A percentile compares a stretch with the other conserved stretches of the same genome.
phyloP scores from a whole-genome alignment of 306 rosid genomes.

The Pueraria montana region DNA sequence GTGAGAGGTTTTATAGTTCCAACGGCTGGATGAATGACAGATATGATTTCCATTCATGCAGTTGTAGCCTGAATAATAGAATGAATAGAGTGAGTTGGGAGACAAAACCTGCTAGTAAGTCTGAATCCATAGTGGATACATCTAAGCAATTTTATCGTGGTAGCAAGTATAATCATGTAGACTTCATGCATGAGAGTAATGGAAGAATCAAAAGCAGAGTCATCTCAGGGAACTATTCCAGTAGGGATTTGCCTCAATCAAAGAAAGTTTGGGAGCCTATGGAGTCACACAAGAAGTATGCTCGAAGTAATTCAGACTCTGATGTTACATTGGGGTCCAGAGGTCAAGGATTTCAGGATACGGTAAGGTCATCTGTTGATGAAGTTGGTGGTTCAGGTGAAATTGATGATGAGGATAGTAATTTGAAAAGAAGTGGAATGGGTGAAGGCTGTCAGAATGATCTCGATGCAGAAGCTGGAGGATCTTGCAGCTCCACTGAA shows the following conservation, averaged over 20 bases:
- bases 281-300: constrained; percentile 80
- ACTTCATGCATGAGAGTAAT: constrained; percentile 66
- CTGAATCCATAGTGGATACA: constrained; percentile 69
- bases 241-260: constrained; percentile 72
- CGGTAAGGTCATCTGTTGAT: constrained; percentile 58
- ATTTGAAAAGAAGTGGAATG: constrained; percentile 60
- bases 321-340: constrained; percentile 67
- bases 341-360: constrained; percentile 56
- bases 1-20: constrained; percentile 72
- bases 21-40: constrained; percentile 68
- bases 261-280: constrained; percentile 96
- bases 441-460: constrained; percentile 58
- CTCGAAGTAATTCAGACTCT: constrained; percentile 79
- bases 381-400: constrained; percentile 54
- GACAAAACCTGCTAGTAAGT: constrained; percentile 61
- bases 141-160: constrained; percentile 78
- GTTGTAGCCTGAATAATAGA: constrained; percentile 73
- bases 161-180: constrained; percentile 69
- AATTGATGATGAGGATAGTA: constrained; percentile 56
- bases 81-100: constrained; percentile 67
- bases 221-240: constrained; percentile 62
- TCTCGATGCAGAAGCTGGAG: constrained; percentile 54
- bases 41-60: constrained; percentile 78
- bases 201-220: constrained; percentile 80
- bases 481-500: constrained; percentile 57